These are phyloP conservation scores for Penicillium verrucosum DNA, from an alignment of 2,329 filamentous ascomycete species.

Conservation along the genomic window DNA sequence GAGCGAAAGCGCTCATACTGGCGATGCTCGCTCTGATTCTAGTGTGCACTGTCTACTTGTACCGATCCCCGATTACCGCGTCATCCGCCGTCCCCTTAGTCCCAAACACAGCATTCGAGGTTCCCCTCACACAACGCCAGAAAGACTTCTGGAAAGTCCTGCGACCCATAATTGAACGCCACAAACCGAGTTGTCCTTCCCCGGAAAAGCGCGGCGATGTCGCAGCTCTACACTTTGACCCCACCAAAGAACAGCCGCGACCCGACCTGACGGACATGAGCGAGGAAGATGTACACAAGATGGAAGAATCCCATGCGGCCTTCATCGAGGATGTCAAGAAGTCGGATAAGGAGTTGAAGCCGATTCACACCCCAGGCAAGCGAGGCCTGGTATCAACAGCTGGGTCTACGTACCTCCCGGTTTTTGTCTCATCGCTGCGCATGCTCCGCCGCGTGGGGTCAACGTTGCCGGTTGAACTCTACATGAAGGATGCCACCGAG, in stretches of 20 bases:
- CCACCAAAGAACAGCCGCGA: constrained; percentile 27
- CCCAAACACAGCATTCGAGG: constrained; percentile 34
- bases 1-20: constrained; percentile 30
- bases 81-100: constrained; percentile 29
- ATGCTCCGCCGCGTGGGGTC: constrained; percentile 54
- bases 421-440: constrained; percentile 50
- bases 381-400: constrained; percentile 53
- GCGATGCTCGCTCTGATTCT: constrained; percentile 29
- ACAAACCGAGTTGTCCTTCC: constrained; percentile 31
- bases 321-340: constrained; percentile 38
- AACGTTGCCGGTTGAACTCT: constrained; percentile 49
- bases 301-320: constrained; percentile 40
- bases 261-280: constrained; percentile 38
- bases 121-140: constrained; percentile 35
- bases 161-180: constrained; percentile 33
- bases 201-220: constrained; percentile 27
- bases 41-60: constrained; percentile 37
- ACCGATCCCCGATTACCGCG: constrained; percentile 34
- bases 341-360: constrained; percentile 27
- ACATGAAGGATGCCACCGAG: constrained; percentile 39
- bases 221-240: constrained; percentile 29
- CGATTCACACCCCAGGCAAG: constrained; percentile 38
- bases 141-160: constrained; percentile 39
- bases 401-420: constrained; percentile 48
- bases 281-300: constrained; percentile 32